Percentiles rank a stretch among this genome's conserved stretches.
Conservation (phyloP, 495 filamentous ascomycete genomes). For the Cercophora sp. region DNA sequence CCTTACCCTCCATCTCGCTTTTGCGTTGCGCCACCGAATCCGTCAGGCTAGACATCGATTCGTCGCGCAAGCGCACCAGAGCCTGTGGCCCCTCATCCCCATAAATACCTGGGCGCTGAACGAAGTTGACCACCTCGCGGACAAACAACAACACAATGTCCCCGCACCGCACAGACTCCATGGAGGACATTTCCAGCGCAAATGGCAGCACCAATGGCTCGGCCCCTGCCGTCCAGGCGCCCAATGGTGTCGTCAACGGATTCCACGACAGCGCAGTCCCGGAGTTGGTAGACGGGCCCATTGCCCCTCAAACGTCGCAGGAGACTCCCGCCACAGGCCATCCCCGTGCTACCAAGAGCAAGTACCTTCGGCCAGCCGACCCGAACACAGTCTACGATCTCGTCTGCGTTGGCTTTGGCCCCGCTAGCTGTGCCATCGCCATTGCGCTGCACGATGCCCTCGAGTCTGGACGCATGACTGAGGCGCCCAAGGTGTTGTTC, state of each 20-base stretch:
- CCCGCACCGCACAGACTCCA: conserved; percentile 22
- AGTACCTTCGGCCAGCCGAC: conserved; percentile 13
- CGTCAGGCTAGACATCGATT: no score
- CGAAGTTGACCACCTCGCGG: no score
- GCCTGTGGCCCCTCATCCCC: no score
- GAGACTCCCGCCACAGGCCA: conserved; percentile 12
- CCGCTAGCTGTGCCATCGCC: conserved; percentile 88
- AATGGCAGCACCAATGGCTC: conserved; percentile 1
- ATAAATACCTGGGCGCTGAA: no score
- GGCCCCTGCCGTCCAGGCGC: not conserved
- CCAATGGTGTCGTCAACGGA: conserved; percentile 2
- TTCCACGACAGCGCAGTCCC: not conserved
- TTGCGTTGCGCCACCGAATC: not conserved
- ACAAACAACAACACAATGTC: no score
- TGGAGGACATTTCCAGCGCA: conserved; percentile 8
- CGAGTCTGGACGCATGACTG: conserved; percentile 34
- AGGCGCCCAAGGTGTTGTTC: conserved; percentile 68
- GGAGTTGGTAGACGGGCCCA: not conserved
- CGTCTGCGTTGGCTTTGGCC: conserved; percentile 89
- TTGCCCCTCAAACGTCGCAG: not conserved
- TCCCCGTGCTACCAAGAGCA: conserved; percentile 18
- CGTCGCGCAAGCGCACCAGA: no score
- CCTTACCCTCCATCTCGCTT: not conserved
- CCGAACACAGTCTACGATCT: conserved; percentile 67
- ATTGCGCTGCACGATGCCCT: conserved; percentile 77